Conservation (phyloP, 179 eudicot species). For the Spergularia azorica region DNA sequence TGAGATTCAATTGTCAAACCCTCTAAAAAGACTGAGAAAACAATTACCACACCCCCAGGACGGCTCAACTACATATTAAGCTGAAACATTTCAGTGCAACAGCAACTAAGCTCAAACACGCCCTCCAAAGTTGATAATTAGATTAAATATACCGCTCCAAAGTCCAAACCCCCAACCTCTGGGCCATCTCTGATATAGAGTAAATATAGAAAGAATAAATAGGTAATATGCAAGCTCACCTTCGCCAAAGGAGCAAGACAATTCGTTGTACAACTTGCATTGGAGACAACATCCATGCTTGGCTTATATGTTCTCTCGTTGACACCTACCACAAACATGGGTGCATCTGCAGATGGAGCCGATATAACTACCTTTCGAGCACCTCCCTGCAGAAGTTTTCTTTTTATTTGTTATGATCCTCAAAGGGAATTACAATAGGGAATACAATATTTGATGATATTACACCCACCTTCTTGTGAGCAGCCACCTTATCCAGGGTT, state of each 20-base stretch:
- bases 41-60: no score
- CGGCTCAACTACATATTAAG: no score
- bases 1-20: no score
- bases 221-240: conserved; percentile 40
- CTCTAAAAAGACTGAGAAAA: no score
- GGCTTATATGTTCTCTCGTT: conserved; percentile 84
- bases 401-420: neutral
- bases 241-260: conserved; percentile 98
- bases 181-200: neutral
- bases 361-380: conserved; percentile 94
- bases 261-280: conserved; percentile 98
- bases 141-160: neutral
- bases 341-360: conserved; percentile 99
- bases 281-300: conserved; percentile 91
- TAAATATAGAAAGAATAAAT: neutral
- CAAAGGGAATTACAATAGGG: neutral
- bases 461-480: conserved; percentile 68
- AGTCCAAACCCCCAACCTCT: neutral
- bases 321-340: conserved; percentile 97
- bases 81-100: neutral
- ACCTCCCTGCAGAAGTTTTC: conserved; percentile 72
- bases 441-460: neutral
- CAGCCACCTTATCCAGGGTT: conserved; percentile 81
- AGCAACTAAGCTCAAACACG: neutral
- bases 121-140: neutral